phyloP scores from a whole-genome alignment of 371 early-diverging fungal genomes.

The Actinomortierella wolfii region DNA sequence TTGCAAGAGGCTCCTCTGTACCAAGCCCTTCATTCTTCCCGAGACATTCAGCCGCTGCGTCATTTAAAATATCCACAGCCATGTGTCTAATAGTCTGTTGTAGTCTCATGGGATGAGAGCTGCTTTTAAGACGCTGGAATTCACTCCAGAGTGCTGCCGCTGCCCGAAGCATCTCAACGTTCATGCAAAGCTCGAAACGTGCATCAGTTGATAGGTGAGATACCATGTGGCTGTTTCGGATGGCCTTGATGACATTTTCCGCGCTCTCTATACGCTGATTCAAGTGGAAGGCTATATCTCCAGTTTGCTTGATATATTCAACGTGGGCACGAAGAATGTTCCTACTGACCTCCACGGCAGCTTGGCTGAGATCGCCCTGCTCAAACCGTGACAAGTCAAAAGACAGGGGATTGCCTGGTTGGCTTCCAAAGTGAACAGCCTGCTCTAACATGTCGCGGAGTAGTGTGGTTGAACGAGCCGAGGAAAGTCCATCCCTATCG shows the following conservation, averaged over 20 bases:
- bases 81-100: too few relatives aligned
- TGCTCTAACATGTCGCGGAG: slow-evolving; percentile 41
- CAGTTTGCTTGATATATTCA: too few relatives aligned
- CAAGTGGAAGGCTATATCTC: slow-evolving; percentile 8
- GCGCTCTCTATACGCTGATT: slow-evolving; percentile 16
- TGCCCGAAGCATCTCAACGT: slow-evolving; percentile 31
- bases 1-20: too few relatives aligned
- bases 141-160: slow-evolving; percentile 31
- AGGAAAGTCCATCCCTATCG: too few relatives aligned
- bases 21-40: too few relatives aligned
- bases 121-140: slow-evolving; percentile 8
- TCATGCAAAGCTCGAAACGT: slow-evolving; percentile 36
- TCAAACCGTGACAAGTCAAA: slow-evolving; percentile 38
- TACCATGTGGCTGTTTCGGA: slow-evolving; percentile 26
- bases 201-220: slow-evolving; percentile 25
- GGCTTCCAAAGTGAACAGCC: slow-evolving; percentile 34
- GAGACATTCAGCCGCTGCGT: too few relatives aligned
- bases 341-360: slow-evolving; percentile 30
- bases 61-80: too few relatives aligned
- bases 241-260: slow-evolving; percentile 21
- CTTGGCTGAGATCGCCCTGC: slow-evolving; percentile 30
- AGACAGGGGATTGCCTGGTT: slow-evolving; percentile 31
- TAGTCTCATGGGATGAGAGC: too few relatives aligned
- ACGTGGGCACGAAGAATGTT: slow-evolving; percentile 30
- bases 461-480: slow-evolving; percentile 14